These are phyloP conservation scores for Fomitiporia mediterranea DNA, from an alignment of 1,284 basidiomycete genomes.

Conservation along the genomic window DNA sequence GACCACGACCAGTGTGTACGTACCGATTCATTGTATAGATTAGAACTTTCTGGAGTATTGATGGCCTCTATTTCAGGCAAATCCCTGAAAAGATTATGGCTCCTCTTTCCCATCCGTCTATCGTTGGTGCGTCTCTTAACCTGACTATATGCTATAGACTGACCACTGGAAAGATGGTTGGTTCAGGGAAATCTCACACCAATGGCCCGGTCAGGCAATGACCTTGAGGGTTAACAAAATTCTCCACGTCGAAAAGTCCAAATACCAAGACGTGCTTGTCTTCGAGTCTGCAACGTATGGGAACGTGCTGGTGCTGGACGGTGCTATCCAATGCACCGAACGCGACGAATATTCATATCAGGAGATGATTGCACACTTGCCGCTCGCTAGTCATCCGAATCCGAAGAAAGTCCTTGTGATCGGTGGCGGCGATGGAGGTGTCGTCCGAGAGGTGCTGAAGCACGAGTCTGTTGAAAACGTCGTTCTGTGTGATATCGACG, in stretches of 20 bases:
- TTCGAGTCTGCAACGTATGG: slow-evolving; percentile 95
- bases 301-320: slow-evolving; percentile 95
- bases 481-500: slow-evolving; percentile 97
- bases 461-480: slow-evolving; percentile 90
- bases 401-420: slow-evolving; percentile 96
- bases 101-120: slow-evolving; percentile 11
- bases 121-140: slow-evolving; percentile 1
- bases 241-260: slow-evolving; percentile 89
- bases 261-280: slow-evolving; percentile 94
- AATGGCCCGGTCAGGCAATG: slow-evolving; percentile 99
- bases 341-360: slow-evolving; percentile 99
- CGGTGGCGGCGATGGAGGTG: slow-evolving; percentile 94
- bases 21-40: too few relatives aligned
- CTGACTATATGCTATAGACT: slow-evolving; percentile 7
- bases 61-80: too few relatives aligned
- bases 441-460: slow-evolving; percentile 96
- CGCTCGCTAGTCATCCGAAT: slow-evolving; percentile 93
- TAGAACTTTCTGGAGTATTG: too few relatives aligned
- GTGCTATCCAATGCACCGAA: slow-evolving; percentile 95
- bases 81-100: not conserved
- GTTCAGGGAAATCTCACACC: slow-evolving; percentile 95
- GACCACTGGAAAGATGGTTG: slow-evolving; percentile 72
- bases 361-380: slow-evolving; percentile 98
- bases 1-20: too few relatives aligned
- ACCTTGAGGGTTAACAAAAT: slow-evolving; percentile 94